Conservation (phyloP, 371 early-diverging fungal genomes). For the Lichtheimia ornata region DNA sequence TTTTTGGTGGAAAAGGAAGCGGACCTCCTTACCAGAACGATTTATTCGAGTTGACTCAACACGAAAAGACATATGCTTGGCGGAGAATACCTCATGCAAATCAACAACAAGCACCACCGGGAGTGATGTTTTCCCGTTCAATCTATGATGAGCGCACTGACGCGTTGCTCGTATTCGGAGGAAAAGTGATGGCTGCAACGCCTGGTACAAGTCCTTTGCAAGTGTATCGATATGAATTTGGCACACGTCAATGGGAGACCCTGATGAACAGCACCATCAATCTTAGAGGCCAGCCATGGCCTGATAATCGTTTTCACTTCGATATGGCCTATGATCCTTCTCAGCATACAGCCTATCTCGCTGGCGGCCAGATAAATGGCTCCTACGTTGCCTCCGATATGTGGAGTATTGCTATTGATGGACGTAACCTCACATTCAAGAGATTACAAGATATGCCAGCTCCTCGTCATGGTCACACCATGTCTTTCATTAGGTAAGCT, state of each 20-base stretch:
- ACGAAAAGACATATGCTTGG: constrained; percentile 19
- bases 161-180: constrained; percentile 22
- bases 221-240: constrained; percentile 19
- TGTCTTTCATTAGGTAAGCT: constrained; percentile 37
- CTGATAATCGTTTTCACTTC: constrained; percentile 22
- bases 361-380: constrained; percentile 28
- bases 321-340: constrained; percentile 22
- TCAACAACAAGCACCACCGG: constrained; percentile 15
- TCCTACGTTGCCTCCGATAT: constrained; percentile 25
- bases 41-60: constrained; percentile 26
- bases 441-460: constrained; percentile 14
- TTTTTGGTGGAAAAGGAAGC: constrained; percentile 32
- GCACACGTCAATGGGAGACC: constrained; percentile 16
- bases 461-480: constrained; percentile 43
- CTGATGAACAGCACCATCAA: constrained; percentile 2
- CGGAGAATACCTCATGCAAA: constrained; percentile 19
- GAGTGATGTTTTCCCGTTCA: constrained; percentile 16
- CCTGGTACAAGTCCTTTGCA: constrained; percentile 15
- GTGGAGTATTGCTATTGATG: constrained; percentile 16
- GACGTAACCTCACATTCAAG: constrained; percentile 16
- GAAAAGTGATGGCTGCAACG: neutral
- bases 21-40: constrained; percentile 19
- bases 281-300: constrained; percentile 11
- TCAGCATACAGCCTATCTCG: constrained; percentile 24
- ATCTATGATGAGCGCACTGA: constrained; percentile 14